Base-by-base conservation (phyloP, 2,329 filamentous ascomycete species). In the Exophiala sp. region DNA sequence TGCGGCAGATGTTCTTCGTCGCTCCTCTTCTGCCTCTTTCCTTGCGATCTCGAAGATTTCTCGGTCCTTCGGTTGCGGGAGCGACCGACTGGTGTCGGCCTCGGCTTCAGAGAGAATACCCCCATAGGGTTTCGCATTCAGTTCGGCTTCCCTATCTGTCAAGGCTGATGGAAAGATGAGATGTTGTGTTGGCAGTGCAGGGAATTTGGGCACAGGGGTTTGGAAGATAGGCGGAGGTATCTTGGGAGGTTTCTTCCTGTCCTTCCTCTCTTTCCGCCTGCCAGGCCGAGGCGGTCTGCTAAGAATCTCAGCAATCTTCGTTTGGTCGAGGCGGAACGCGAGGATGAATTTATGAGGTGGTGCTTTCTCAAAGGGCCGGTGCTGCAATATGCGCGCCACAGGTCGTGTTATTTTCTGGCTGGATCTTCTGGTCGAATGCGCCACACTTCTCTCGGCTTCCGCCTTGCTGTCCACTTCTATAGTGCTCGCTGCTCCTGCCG, bases 81-180 rank as follows among this genome's bases (percentile, higher is more conserved):
- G 76, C 0, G 93, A 97, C 62, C 87, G 87, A 1, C 86, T 83
- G 0, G 93, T 98, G 63, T 97, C 91, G 1, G 90, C 90, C 66
- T 98, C 91, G 0, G 77, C 76, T 66, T 97, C 91, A 0, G 80
- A 86, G 22, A 98, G 74, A 44, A 98, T 95, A 1, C 93, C 93
- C 22, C 93, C 93, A 58, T 97, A 98, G 0, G 93, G 93, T 65
- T 95, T 97, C 43, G 86, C 86, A 66, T 94, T 95, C 32, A 82
- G 73, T 62, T 97, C 90, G 14, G 82, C 82, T 60, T 96, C 91
- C 58, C 86, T 87, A 59, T 96, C 91, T 54, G 86, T 85, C 58
- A 96, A 90, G 0, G 68, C 83, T 64, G 68, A 83, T 64, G 77
- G 72, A 48, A 80, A 81, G 35, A 61, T 57, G 39, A 61, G 57